Evolutionary conservation across 257 asterid genomes (phyloP), one percentile per base, ranked within the genome.

Genomic region (Solanum peruvianum): DNA sequence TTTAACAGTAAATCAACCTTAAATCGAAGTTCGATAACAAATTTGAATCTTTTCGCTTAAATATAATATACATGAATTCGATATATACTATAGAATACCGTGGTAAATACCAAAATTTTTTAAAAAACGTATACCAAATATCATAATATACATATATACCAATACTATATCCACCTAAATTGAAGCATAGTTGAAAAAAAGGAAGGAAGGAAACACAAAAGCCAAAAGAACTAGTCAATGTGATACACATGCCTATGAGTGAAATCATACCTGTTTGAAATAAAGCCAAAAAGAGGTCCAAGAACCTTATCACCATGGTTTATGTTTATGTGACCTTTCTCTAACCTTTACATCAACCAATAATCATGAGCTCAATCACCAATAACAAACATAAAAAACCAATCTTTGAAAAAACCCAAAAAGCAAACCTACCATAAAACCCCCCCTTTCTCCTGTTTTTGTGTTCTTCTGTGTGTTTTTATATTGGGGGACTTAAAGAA

Each of bases 391-490:
- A 84, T 77, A 84, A 66, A 67, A 66, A 44, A 84, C 25, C 80
- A 84, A 84, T 73, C 90, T 49, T 87, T 87, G 87, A 88, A 77
- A 87, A 86, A 90, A 20, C 91, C 85, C 90, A 76, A 86, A 87
- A 90, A 87, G 62, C 85, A 90, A 90, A 83, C 90, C 91, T 85
- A 62, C 44, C 87, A 29, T 64, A 67, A 41, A 33, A 15, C 49
- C 16, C 80, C 29, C 80, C 9, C 1, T 4, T 70, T 82, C 0
- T 25, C 13, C 2, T 10, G n/a, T 84, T 29, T 86, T 52, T 80
- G 82, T 81, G 27, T 71, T 69, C 80, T 23, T 73, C 70, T 60
- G 64, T 75, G 15, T 58, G 82, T 72, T 67, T 77, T 77, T 73
- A 27, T 39, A 4, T 49, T 16, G 7, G 84, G 37, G 83, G 84